These are phyloP conservation scores for Boletus vermiculosoides DNA, from an alignment of 768 basidiomycete genomes.

Conservation along the genomic window DNA sequence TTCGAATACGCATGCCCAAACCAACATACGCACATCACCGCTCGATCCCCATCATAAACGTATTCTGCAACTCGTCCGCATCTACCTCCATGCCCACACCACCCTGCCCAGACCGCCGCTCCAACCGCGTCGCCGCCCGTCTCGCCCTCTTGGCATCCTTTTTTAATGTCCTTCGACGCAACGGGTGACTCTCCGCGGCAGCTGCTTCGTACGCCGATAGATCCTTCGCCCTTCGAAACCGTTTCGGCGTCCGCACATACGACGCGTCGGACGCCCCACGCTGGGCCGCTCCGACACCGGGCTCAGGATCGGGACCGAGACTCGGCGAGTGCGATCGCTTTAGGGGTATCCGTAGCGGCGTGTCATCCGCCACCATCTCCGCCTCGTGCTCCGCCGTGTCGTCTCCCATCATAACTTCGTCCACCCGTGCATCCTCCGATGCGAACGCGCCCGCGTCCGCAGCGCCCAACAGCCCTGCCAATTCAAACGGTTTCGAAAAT, in stretches of 20 bases:
- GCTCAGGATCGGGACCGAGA: neutral
- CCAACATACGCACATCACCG: slow-evolving; percentile 1
- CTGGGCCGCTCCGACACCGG: neutral
- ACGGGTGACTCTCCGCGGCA: slow-evolving; percentile 43
- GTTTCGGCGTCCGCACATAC: slow-evolving; percentile 46
- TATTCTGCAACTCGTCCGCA: slow-evolving; percentile 19
- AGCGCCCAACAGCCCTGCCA: slow-evolving; percentile 76
- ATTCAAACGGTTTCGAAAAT: slow-evolving; percentile 76
- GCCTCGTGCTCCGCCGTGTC: slow-evolving; percentile 37
- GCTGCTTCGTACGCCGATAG: slow-evolving; percentile 52
- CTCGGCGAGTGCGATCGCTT: slow-evolving; percentile 23
- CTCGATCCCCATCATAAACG: slow-evolving; percentile 25
- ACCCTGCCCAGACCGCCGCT: neutral
- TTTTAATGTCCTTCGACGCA: slow-evolving; percentile 60
- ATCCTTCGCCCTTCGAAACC: slow-evolving; percentile 56
- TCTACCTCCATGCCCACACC: slow-evolving; percentile 33
- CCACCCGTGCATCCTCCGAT: slow-evolving; percentile 12
- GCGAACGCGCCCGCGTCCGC: slow-evolving; percentile 81
- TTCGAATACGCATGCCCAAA: neutral
- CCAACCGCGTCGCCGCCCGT: slow-evolving; percentile 44
- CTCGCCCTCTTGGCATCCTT: slow-evolving; percentile 61
- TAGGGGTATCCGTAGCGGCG: slow-evolving; percentile 32
- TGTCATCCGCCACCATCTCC: slow-evolving; percentile 41
- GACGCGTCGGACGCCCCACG: neutral
- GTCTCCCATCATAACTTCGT: slow-evolving; percentile 43